Evolutionary conservation across 768 basidiomycete genomes (phyloP).

Genomic region (Termitomyces sp.): DNA sequence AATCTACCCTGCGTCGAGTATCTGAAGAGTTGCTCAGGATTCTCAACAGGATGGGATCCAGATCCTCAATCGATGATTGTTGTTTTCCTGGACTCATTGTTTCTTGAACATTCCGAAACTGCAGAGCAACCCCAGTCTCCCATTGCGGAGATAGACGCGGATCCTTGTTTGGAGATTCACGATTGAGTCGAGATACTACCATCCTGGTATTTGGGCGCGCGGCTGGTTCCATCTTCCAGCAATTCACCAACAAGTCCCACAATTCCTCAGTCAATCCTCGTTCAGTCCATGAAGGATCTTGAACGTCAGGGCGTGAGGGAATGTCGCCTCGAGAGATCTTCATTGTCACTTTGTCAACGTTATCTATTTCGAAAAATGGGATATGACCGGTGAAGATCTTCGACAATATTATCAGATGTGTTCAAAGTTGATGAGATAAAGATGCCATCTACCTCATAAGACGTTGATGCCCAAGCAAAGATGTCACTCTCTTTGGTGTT

Average conservation of each 20-base stretch:
- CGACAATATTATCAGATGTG: not conserved
- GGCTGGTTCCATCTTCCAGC: constrained; percentile 17
- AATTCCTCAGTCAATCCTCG: constrained; percentile 14
- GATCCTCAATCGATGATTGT: not conserved
- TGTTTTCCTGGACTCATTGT: not conserved
- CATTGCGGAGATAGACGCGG: not conserved
- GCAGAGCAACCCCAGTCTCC: not conserved
- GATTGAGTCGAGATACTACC: not conserved
- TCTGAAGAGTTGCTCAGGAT: not conserved
- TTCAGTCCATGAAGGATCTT: constrained; percentile 3
- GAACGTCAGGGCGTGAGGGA: constrained; percentile 13
- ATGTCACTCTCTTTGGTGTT: constrained; percentile 20
- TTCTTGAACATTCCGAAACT: not conserved
- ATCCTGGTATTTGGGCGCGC: constrained; percentile 11
- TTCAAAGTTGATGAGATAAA: not conserved
- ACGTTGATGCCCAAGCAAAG: constrained; percentile 22
- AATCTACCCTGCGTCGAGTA: not conserved
- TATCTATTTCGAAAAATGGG: constrained; percentile 14
- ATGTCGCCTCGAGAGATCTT: constrained; percentile 12
- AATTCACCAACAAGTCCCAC: constrained; percentile 19
- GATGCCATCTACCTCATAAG: constrained; percentile 19
- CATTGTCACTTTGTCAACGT: constrained; percentile 11
- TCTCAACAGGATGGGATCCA: not conserved
- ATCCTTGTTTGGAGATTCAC: not conserved
- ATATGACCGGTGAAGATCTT: constrained; percentile 20